A percentile compares a stretch with the other conserved stretches of the same genome.
Conservation (phyloP, 1,139 yeast species). For the Kodamaea derodonti region DNA sequence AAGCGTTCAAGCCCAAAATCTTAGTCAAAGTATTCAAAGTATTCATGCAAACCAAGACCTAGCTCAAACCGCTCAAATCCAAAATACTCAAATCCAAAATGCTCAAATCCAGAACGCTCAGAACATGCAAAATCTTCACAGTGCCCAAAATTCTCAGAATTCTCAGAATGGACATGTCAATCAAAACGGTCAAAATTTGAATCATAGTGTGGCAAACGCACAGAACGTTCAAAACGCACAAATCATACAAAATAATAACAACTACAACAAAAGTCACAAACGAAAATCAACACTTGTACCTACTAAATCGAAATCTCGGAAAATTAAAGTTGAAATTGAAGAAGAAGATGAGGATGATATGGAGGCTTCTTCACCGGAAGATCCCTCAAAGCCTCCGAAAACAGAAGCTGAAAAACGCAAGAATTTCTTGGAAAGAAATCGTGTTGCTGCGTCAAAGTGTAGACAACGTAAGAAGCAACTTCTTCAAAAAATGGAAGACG, state of each 20-base stretch:
- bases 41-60: slow-evolving; percentile 1
- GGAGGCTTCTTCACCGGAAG: slow-evolving; percentile 15
- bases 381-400: slow-evolving; percentile 13
- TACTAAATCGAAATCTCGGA: slow-evolving; percentile 4
- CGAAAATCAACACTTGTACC: slow-evolving; percentile 7
- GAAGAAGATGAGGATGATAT: slow-evolving; percentile 5
- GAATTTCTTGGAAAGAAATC: slow-evolving; percentile 81
- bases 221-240: neutral
- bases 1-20: neutral
- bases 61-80: slow-evolving; percentile 8
- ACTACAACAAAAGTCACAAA: slow-evolving; percentile 5
- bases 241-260: neutral
- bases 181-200: neutral
- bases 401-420: slow-evolving; percentile 71
- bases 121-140: neutral
- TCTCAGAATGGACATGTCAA: neutral
- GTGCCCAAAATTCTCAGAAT: neutral
- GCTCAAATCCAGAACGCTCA: neutral
- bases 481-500: slow-evolving; percentile 77
- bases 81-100: neutral
- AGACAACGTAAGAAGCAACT: slow-evolving; percentile 92
- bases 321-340: slow-evolving; percentile 9
- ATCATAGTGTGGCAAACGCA: neutral
- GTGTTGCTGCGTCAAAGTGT: slow-evolving; percentile 95
- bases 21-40: neutral